Conservation (phyloP, 495 filamentous ascomycete species). For the Acidomyces sp. region DNA sequence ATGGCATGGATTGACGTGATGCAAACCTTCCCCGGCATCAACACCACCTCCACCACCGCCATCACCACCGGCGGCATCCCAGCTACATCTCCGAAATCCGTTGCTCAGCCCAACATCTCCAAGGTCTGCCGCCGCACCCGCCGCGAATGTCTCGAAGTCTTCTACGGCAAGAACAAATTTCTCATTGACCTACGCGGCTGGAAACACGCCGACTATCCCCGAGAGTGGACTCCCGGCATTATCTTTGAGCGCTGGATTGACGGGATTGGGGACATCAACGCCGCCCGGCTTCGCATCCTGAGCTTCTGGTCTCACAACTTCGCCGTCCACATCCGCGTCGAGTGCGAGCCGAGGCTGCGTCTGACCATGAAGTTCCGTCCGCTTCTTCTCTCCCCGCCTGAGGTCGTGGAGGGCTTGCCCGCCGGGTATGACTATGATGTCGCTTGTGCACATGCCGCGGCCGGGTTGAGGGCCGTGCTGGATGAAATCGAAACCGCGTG, state of each 20-base stretch:
- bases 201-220: slow-evolving; percentile 4
- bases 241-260: slow-evolving; percentile 12
- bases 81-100: not conserved
- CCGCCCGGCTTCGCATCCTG: slow-evolving; percentile 1
- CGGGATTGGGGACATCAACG: slow-evolving; percentile 10
- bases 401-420: not conserved
- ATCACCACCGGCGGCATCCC: not conserved
- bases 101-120: slow-evolving; percentile 5
- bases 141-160: slow-evolving; percentile 12
- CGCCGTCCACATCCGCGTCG: slow-evolving; percentile 5
- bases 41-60: not conserved
- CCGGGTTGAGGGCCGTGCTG: not conserved
- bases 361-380: slow-evolving; percentile 6
- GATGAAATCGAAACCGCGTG: not conserved
- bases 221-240: slow-evolving; percentile 4
- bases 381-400: not conserved
- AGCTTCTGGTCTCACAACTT: slow-evolving; percentile 11
- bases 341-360: not conserved
- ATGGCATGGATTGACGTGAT: slow-evolving; percentile 9
- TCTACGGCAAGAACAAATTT: slow-evolving; percentile 11
- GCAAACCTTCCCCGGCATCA: not conserved
- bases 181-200: slow-evolving; percentile 14
- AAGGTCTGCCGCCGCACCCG: slow-evolving; percentile 9
- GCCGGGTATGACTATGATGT: not conserved
- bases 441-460: not conserved